These are phyloP conservation scores for Limtongozyma cylindracea DNA, from an alignment of 805 yeast genomes.

Conservation along the genomic window DNA sequence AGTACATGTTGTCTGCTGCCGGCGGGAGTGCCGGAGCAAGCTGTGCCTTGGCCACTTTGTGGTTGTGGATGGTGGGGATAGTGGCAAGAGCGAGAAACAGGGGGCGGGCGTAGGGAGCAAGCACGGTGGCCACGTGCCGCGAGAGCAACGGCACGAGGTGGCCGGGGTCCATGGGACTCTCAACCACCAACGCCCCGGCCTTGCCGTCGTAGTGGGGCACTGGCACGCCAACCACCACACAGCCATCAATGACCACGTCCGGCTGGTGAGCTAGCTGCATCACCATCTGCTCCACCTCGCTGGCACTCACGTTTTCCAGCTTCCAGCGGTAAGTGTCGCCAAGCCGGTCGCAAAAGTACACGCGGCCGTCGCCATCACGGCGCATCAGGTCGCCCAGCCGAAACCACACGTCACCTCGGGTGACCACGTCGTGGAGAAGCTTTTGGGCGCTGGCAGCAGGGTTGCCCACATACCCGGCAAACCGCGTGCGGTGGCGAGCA, in stretches of 20 bases:
- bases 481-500: constrained; percentile 39
- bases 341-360: constrained; percentile 73
- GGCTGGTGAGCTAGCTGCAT: constrained; percentile 21
- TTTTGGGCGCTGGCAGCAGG: constrained; percentile 58
- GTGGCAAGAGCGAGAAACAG: constrained; percentile 45
- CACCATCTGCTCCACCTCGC: constrained; percentile 71
- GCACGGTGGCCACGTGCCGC: constrained; percentile 9
- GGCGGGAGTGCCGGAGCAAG: no score
- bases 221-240: constrained; percentile 70
- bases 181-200: constrained; percentile 73
- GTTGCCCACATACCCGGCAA: constrained; percentile 79
- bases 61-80: constrained; percentile 53
- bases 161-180: constrained; percentile 14
- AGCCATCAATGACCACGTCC: no score
- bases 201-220: constrained; percentile 84
- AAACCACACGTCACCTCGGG: constrained; percentile 77
- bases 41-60: constrained; percentile 49
- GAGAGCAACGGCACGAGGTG: constrained; percentile 6
- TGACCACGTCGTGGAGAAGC: constrained; percentile 46
- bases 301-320: constrained; percentile 82
- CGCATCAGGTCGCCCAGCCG: constrained; percentile 69
- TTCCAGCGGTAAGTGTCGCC: constrained; percentile 97
- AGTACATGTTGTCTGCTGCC: no score
- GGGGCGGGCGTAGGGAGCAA: constrained; percentile 78
- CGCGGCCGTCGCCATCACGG: constrained; percentile 37